Evolutionary conservation across 768 basidiomycete species (phyloP), one percentile per base, ranked within the genome.

Genomic region (Paxillus rubicundulus): DNA sequence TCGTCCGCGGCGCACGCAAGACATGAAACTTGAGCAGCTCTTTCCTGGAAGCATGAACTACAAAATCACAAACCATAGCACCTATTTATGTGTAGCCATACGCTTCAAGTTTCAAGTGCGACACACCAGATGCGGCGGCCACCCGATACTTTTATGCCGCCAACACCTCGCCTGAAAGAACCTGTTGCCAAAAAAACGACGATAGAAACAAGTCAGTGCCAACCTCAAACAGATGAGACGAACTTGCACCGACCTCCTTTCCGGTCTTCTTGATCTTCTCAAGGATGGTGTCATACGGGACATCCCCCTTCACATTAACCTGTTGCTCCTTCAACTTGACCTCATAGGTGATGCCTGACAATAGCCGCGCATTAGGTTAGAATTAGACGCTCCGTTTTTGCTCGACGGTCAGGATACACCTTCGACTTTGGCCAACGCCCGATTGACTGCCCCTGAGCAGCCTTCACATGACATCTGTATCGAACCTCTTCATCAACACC

Each of bases 201-300:
- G 28, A 2, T 1, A 17, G 18, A 20, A 24, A 24, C 24, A 24
- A 24, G 24, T 24, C 24, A 24, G 3, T 24, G 24, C 24, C 24
- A 24, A 4, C 24, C 24, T 5, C 24, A 6, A 33, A 14, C 33
- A 33, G 33, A 24, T 12, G 10, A 33, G 30, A 30, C 5, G 10
- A 30, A 9, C 7, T 30, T 30, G 30, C 30, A 56, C 74, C 20
- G 47, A 90, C 92, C 85, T 89, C 80, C 72, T 94, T 94, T 57
- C 93, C 93, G 9, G 92, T 96, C 81, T 93, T 95, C 78, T 82
- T 82, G 65, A 96, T 91, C 75, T 77, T 88, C 47, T 73, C 84
- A 12, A 82, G 70, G 42, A 92, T 74, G 3, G 76, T 75, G 0
- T 91, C 88, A 66, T 87, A 89, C 16, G 77, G 61, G 9, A 82